Base-by-base conservation (phyloP, 495 filamentous ascomycete species). In the Penicillium turbatum region DNA sequence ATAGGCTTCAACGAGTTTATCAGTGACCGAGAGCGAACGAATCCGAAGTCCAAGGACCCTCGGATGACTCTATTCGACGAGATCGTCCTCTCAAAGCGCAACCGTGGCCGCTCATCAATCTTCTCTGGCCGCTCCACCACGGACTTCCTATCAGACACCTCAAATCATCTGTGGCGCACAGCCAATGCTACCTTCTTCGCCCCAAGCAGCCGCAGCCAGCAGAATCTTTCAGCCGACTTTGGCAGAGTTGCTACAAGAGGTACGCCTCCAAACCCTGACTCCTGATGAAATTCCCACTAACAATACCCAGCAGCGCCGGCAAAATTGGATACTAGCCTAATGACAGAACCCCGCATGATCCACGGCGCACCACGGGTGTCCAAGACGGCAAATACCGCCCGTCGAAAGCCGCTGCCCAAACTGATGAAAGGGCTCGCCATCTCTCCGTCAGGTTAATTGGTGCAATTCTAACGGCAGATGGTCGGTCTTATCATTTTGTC, bases 1-100 rank as follows among this genome's bases (percentile, higher is more conserved):
- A 9, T 37, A 92, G 91, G 79, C 13, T 97, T 98, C 70, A 96
- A 95, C 64, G 90, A 97, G 69, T 98, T 97, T 64, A 92, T 97
- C 62, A 89, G 95, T 65, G 89, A 95, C 44, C 84, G 93, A 30
- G 93, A 98, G 67, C 53, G 70, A 32, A 60, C 66, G 1, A 74
- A 65, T 13, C 71, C 75, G 27, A 75, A 73, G 47, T 53, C 62
- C 17, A 81, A 79, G 40, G 81, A 86, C 53, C 86, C 90, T 3
- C 59, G 78, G 8, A 88, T 97, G 65, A 83, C 89, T 48, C 78
- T 98, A 19, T 98, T 98, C 67, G 93, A 98, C 70, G 88, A 95
- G 67, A 88, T 98, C 59, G 93, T 98, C 56, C 79, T 96, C 6
- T 89, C 89, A 12, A 98, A 98, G 72, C 89, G 86, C 57, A 95